Conservation (phyloP, 768 basidiomycete genomes). For the Mrakia gelida region DNA sequence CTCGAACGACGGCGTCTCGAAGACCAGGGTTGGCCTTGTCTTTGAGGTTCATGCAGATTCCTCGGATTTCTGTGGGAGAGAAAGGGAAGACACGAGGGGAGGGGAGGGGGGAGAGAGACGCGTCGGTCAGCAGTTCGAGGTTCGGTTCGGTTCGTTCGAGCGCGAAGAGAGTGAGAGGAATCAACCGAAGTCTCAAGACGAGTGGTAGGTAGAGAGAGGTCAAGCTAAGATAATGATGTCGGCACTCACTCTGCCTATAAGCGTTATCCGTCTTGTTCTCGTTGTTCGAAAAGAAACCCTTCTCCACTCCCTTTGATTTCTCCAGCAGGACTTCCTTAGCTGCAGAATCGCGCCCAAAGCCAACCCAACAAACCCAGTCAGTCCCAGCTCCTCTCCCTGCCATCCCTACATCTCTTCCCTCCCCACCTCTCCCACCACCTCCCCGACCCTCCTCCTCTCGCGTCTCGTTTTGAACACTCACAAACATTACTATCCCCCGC, state of each 20-base stretch:
- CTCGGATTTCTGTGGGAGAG: constrained; percentile 79
- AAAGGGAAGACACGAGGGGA: constrained; percentile 37
- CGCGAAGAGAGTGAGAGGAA: not conserved
- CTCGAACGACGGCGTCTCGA: constrained; percentile 77
- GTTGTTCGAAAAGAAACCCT: constrained; percentile 23
- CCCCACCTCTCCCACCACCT: too few relatives aligned
- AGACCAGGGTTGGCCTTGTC: constrained; percentile 88
- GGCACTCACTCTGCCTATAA: constrained; percentile 26
- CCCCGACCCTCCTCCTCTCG: not conserved
- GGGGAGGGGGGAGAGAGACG: constrained; percentile 50
- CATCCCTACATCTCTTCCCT: too few relatives aligned
- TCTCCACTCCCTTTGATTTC: constrained; percentile 25
- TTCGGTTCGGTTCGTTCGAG: constrained; percentile 40
- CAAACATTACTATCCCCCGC: constrained; percentile 44
- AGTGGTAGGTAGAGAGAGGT: not conserved
- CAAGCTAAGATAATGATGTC: not conserved
- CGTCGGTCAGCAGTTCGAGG: too few relatives aligned
- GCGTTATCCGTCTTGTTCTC: constrained; percentile 25
- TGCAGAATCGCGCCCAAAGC: not conserved
- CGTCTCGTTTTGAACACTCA: constrained; percentile 4
- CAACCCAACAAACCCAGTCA: not conserved
- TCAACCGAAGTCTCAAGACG: not conserved
- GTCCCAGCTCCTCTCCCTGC: not conserved
- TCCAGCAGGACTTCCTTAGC: constrained; percentile 28
- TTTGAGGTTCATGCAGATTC: constrained; percentile 86